Evolutionary conservation across 75 land plant genomes (phyloP), one percentile per base, ranked within the genome.

Genomic region (Larix kaempferi): DNA sequence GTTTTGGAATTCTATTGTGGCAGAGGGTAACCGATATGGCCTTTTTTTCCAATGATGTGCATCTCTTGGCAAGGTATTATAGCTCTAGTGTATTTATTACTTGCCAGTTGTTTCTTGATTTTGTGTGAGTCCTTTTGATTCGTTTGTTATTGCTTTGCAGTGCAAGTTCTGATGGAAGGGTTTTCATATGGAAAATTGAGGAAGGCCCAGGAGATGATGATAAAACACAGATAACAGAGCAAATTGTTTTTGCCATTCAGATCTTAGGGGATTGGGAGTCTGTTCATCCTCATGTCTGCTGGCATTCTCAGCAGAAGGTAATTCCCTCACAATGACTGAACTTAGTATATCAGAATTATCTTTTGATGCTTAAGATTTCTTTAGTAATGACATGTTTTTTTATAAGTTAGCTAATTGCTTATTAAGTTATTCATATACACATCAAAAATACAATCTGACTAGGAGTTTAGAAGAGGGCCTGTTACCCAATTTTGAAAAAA

Each of bases 1-100:
- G 33, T 29, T 29, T 29, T 29, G 33, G 37, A 35, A 61, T 67
- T 41, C 33, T 66, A 77, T 81, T 79, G 29, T 74, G 35, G 29
- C 87, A 94, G 97, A 89, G 91, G 77, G 97, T 93, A 44, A 89
- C 92, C 16, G 95, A 93, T 78, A 96, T 93, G 94, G 92, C 86
- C 75, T 94, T 96, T 76, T 90, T 91, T 80, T 84, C 94, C 39
- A 92, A 91, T 60, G 92, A 93, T 79, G 94, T 91, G 54, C 96
- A 95, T 77, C 91, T 93, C 72, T 75, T 96, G 63, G 99, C 92
- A 41, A 94, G 98, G 98, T 95, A 81, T 11, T 58, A 41, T 44
- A 65, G 54, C 59, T 59, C 35, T 44, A 61, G 26, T 21, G 5
- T 49, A 78, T 56, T 75, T 49, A 10, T 39, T 49, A 63, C 25